Conservation (phyloP, 1,284 basidiomycete genomes). For the Cryptococcus deneoformans region DNA sequence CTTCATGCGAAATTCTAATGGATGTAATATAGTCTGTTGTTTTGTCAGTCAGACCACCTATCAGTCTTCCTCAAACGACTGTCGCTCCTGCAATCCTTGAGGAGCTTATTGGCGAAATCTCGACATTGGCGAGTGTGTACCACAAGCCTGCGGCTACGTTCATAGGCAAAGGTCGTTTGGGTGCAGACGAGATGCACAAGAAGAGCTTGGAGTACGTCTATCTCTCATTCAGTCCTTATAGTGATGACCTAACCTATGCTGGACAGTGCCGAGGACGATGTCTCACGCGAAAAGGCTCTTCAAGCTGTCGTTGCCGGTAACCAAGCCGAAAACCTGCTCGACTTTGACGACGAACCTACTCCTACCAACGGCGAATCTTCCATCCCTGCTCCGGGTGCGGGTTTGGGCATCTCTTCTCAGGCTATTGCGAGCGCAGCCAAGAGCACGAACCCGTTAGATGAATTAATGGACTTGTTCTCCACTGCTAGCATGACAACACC, state of each 20-base stretch:
- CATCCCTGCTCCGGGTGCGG: not conserved
- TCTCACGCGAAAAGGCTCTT: conserved; percentile 73
- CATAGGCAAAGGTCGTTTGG: conserved; percentile 76
- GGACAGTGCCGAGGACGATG: conserved; percentile 57
- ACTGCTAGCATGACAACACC: conserved; percentile 50
- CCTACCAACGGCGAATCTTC: conserved; percentile 36
- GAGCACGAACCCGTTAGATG: conserved; percentile 77
- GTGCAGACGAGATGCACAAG: conserved; percentile 75
- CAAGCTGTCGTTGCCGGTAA: conserved; percentile 86
- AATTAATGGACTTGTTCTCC: conserved; percentile 84
- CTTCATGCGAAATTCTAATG: not conserved
- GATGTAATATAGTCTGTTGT: conserved; percentile 68
- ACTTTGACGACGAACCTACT: conserved; percentile 66
- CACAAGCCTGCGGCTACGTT: conserved; percentile 94
- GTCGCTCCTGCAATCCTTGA: conserved; percentile 88
- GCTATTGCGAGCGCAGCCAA: conserved; percentile 41
- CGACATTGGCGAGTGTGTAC: conserved; percentile 85
- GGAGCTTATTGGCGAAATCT: conserved; percentile 85
- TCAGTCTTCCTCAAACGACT: conserved; percentile 84
- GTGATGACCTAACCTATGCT: conserved; percentile 1
- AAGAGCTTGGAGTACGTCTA: conserved; percentile 62
- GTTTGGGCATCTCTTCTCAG: conserved; percentile 23
- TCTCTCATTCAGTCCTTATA: conserved; percentile 1
- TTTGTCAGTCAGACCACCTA: conserved; percentile 85
- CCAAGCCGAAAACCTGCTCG: conserved; percentile 90